Conservation (phyloP, 352 stramenopile genomes). For the Phytophthora tubulina region DNA sequence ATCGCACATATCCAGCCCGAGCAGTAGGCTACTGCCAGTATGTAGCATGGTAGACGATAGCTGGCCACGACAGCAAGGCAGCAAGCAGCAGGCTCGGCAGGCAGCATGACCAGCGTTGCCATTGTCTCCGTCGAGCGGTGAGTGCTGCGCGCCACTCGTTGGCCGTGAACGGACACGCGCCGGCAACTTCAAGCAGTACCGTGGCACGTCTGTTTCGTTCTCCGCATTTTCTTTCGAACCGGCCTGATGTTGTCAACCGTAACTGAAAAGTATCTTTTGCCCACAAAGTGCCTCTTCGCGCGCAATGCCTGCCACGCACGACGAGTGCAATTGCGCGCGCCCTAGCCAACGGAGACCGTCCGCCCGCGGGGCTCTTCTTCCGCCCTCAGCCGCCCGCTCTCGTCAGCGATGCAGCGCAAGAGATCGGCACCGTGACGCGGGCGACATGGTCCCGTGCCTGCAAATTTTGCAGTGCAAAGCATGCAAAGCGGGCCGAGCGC, state of each 20-base stretch:
- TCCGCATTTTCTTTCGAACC: slow-evolving; percentile 48
- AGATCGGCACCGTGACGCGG: slow-evolving; percentile 10
- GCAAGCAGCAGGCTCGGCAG: neutral
- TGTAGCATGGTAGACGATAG: neutral
- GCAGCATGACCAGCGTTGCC: neutral
- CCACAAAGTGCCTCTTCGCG: slow-evolving; percentile 30
- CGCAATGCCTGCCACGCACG: slow-evolving; percentile 19
- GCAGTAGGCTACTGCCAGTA: slow-evolving; percentile 39
- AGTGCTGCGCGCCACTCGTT: slow-evolving; percentile 14
- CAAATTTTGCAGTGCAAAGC: too few relatives aligned
- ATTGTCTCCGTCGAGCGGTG: neutral
- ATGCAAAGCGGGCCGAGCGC: neutral
- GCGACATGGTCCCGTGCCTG: neutral
- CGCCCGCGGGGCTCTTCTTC: slow-evolving; percentile 19
- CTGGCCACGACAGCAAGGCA: neutral
- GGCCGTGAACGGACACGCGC: slow-evolving; percentile 13
- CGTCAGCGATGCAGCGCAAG: neutral
- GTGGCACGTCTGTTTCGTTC: slow-evolving; percentile 38
- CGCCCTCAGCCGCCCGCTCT: slow-evolving; percentile 23
- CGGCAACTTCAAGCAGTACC: slow-evolving; percentile 35
- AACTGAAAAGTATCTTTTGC: slow-evolving; percentile 48
- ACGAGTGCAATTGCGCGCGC: slow-evolving; percentile 2
- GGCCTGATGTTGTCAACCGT: slow-evolving; percentile 13
- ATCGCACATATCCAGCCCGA: slow-evolving; percentile 87
- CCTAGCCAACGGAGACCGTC: neutral